Base-by-base conservation (phyloP, 805 yeast species). In the Kuraishia hungarica region DNA sequence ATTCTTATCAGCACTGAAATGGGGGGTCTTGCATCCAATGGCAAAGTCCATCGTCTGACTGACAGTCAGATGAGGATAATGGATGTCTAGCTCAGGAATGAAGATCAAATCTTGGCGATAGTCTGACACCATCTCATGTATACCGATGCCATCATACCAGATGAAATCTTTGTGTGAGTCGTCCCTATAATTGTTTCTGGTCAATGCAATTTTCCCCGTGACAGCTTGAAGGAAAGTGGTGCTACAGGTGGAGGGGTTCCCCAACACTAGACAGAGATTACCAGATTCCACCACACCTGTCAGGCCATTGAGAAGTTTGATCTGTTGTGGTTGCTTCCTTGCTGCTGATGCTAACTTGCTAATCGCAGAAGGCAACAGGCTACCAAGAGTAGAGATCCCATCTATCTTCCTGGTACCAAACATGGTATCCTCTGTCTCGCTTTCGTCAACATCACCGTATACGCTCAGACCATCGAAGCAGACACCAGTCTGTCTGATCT, bases 31-130 rank as follows among this genome's bases (percentile, higher is more conserved):
- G 65, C 86, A 78, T 52, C 81, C 84, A 54, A 86, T 75, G 2
- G 92, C 92, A 65, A 87, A 87, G 57, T 75, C 74, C 56, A 87
- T 71, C 11, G 94, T 87, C 65, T 87, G 85, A 54, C 83, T 81
- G 43, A 87, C 93, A 1, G 90, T 86, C 59, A 87, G 72, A 60
- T 84, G 85, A 13, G 94, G 93, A 71, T 85, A 85, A 67, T 87
- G 94, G 57, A 78, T 79, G 65, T 87, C 94, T 56, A 83, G 70
- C 67, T 80, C 85, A 39, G 83, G 83, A 60, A 79, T 80, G 65
- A 82, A 82, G 51, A 82, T 70, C 51, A 82, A 68, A 60, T 81
- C 88, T 35, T 81, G 43, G 43, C 43, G 43, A 35, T 35, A 15
- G 3, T 35, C 43, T 35, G 43, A 35, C 17, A 35, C 43, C 43